These are phyloP conservation scores for Ceratonia siliqua DNA, from an alignment of 306 rosid genomes.

Conservation along the genomic window DNA sequence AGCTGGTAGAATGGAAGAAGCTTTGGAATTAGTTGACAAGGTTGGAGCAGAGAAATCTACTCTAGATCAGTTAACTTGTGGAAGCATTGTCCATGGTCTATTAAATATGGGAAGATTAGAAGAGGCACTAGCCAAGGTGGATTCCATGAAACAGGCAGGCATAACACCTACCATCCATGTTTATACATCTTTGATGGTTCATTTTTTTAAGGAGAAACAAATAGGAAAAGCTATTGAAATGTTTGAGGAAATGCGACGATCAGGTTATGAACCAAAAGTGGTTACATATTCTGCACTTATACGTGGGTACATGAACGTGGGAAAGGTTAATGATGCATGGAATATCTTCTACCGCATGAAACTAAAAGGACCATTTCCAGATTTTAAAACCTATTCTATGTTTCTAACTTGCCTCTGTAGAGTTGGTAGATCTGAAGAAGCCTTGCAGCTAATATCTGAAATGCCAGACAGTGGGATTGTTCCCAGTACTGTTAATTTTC, in stretches of 20 bases:
- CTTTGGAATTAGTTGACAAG: slow-evolving; percentile 51
- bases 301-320: slow-evolving; percentile 74
- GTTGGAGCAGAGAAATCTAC: slow-evolving; percentile 45
- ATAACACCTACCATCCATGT: slow-evolving; percentile 68
- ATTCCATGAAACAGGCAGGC: slow-evolving; percentile 67
- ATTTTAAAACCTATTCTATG: slow-evolving; percentile 77
- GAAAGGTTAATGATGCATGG: slow-evolving; percentile 68
- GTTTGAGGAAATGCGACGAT: slow-evolving; percentile 60
- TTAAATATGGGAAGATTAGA: slow-evolving; percentile 55
- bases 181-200: slow-evolving; percentile 74
- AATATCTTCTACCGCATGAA: slow-evolving; percentile 64
- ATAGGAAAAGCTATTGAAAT: slow-evolving; percentile 55
- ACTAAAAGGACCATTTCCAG: slow-evolving; percentile 75
- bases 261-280: slow-evolving; percentile 67
- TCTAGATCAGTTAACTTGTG: slow-evolving; percentile 60
- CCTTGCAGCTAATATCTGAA: slow-evolving; percentile 56
- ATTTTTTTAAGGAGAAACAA: slow-evolving; percentile 65
- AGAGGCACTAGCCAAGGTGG: slow-evolving; percentile 70
- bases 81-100: slow-evolving; percentile 85
- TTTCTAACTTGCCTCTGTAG: slow-evolving; percentile 68
- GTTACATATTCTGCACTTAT: slow-evolving; percentile 74
- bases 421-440: slow-evolving; percentile 83
- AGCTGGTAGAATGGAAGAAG: slow-evolving; percentile 73
- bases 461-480: slow-evolving; percentile 70
- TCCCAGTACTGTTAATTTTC: slow-evolving; percentile 77